Evolutionary conservation across 2,329 filamentous ascomycete genomes (phyloP).

Genomic region (Cucurbitaria berberidis): DNA sequence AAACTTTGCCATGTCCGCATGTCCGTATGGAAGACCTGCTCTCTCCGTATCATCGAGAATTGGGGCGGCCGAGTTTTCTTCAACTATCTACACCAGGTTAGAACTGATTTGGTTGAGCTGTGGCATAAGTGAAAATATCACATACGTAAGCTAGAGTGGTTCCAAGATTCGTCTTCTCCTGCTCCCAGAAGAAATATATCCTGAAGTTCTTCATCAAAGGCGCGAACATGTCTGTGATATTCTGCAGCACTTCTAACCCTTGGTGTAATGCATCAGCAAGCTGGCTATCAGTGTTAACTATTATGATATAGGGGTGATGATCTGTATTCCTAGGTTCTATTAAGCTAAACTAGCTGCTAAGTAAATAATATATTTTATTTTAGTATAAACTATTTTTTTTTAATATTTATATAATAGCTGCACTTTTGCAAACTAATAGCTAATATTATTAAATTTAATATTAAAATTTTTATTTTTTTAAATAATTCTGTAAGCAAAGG

Average conservation of each 20-base stretch:
- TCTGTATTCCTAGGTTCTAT: too few relatives aligned
- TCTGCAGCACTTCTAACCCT: conserved; percentile 50
- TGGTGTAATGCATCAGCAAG: conserved; percentile 62
- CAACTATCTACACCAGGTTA: conserved; percentile 29
- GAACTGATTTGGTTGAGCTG: background rate
- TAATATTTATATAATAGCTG: too few relatives aligned
- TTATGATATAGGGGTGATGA: too few relatives aligned
- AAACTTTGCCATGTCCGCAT: conserved; percentile 42
- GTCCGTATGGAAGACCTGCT: conserved; percentile 42
- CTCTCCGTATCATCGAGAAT: conserved; percentile 46
- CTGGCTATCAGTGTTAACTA: conserved; percentile 52
- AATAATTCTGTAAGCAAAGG: too few relatives aligned
- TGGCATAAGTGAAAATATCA: background rate
- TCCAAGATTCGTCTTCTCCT: conserved; percentile 45
- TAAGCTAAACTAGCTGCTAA: too few relatives aligned
- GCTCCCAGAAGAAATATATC: conserved; percentile 52
- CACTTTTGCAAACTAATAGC: too few relatives aligned
- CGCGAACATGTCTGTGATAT: conserved; percentile 49
- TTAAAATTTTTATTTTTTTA: too few relatives aligned
- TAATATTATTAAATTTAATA: too few relatives aligned
- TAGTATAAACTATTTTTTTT: too few relatives aligned
- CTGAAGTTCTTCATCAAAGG: conserved; percentile 47
- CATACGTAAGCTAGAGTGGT: conserved; percentile 39
- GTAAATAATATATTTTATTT: too few relatives aligned
- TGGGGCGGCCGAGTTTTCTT: conserved; percentile 27